Base-by-base conservation (phyloP, 805 yeast species). In the Saccharomyces paradoxus region DNA sequence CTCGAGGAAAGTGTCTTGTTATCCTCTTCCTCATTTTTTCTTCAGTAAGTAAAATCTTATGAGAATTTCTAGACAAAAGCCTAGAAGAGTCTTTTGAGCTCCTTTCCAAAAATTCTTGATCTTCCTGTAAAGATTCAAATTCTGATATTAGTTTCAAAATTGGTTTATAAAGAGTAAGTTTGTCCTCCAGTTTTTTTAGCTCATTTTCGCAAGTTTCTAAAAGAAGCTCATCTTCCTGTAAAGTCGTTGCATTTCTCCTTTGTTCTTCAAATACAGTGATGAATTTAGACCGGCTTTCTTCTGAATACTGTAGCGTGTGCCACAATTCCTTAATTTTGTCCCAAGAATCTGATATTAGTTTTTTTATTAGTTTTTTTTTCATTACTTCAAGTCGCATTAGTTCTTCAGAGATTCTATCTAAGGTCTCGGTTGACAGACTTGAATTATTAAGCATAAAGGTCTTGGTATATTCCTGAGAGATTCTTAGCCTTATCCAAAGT, bases 61-160 rank as follows among this genome's bases (percentile, higher is more conserved):
- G 91, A 1, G 90, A 85, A 61, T 86, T 84, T 63, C 87, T 81
- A 58, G 86, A 81, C 49, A 86, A 69, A 47, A 91, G 75, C 57
- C 98, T 77, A 0, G 92, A 82, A 0, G 97, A 83, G 66, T 92
- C 94, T 62, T 82, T 84, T 1, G 86, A 79, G 3, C 94, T 82
- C 57, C 82, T 86, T 41, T 78, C 84, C 41, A 94, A 76, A 49
- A 79, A 79, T 1, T 67, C 59, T 56, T 86, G 86, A 59, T 89
- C 95, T 13, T 74, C 69, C 46, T 82, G 67, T 27, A 90, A 68
- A 2, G 75, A 77, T 48, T 79, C 73, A 58, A 87, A 77, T 48
- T 78, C 80, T 4, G 78, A 75, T 30, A 86, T 79, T n/a, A 80
- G 68, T 12, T 74, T 71, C 46, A 89, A 69, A 6, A 89, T 73